Conservation (phyloP, 345 rosid species). For the Trapa incisa region DNA sequence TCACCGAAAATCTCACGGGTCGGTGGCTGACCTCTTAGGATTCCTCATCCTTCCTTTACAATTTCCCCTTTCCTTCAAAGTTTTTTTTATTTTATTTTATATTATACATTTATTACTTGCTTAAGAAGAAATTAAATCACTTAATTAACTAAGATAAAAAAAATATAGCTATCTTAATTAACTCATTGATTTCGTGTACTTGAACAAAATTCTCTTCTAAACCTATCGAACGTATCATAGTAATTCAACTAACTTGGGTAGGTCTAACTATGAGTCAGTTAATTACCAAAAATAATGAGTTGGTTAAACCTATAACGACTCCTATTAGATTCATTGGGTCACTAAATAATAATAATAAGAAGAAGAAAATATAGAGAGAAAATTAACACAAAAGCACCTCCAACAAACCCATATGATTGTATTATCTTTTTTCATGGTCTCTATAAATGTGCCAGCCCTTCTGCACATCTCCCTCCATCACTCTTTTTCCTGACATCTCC, state of each 20-base stretch:
- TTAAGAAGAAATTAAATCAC: background rate
- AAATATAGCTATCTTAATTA: background rate
- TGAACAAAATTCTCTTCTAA: too few relatives aligned
- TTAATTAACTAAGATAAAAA: background rate
- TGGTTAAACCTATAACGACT: too few relatives aligned
- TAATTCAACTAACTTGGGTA: too few relatives aligned
- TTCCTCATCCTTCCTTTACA: too few relatives aligned
- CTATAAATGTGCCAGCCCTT: constrained; percentile 24
- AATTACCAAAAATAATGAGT: too few relatives aligned
- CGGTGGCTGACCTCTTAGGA: background rate
- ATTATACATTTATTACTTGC: background rate
- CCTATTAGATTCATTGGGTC: too few relatives aligned
- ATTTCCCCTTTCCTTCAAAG: too few relatives aligned
- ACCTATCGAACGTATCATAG: too few relatives aligned
- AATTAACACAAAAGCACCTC: background rate
- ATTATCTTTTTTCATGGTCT: background rate
- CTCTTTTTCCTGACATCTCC: background rate
- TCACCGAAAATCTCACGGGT: background rate
- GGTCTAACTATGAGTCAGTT: too few relatives aligned
- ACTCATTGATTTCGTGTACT: too few relatives aligned
- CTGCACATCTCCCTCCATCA: constrained; percentile 15
- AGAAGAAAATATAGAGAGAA: background rate
- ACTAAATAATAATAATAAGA: too few relatives aligned
- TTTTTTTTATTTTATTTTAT: too few relatives aligned
- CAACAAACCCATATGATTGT: background rate